These are phyloP conservation scores for Colletotrichum sp. DNA, from an alignment of 2,329 filamentous ascomycete genomes.

Conservation along the genomic window DNA sequence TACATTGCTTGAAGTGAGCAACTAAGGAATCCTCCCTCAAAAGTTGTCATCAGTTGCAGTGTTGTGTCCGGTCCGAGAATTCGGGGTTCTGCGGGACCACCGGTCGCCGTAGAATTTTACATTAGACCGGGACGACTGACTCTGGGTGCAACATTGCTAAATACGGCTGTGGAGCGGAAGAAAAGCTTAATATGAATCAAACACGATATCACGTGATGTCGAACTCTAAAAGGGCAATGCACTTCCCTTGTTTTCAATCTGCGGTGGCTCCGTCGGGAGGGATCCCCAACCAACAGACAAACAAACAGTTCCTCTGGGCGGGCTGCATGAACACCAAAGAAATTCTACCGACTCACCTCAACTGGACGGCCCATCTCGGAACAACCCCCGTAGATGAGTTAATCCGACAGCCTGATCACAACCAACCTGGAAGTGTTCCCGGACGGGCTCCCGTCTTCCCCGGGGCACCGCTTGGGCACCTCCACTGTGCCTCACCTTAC, in stretches of 20 bases:
- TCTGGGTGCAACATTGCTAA: too few relatives aligned
- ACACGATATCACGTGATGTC: neutral
- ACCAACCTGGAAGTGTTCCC: neutral
- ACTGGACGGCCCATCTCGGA: neutral
- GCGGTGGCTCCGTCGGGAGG: neutral
- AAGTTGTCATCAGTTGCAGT: too few relatives aligned
- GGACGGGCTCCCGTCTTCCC: too few relatives aligned
- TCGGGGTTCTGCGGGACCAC: neutral
- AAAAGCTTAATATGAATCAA: neutral
- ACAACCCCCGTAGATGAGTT: neutral
- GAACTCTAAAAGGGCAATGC: neutral
- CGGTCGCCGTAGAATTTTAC: neutral
- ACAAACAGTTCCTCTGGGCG: neutral
- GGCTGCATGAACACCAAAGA: neutral
- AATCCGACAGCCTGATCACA: neutral
- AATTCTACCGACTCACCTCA: neutral
- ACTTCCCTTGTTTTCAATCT: neutral
- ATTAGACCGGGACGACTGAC: too few relatives aligned
- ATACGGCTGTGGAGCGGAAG: neutral
- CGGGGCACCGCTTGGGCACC: neutral
- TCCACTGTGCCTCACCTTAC: too few relatives aligned
- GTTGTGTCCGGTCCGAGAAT: too few relatives aligned
- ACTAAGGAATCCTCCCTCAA: too few relatives aligned
- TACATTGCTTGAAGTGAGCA: too few relatives aligned
- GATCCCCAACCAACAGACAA: neutral